Base-by-base conservation (phyloP, 495 filamentous ascomycete species). In the Neurospora sp. region DNA sequence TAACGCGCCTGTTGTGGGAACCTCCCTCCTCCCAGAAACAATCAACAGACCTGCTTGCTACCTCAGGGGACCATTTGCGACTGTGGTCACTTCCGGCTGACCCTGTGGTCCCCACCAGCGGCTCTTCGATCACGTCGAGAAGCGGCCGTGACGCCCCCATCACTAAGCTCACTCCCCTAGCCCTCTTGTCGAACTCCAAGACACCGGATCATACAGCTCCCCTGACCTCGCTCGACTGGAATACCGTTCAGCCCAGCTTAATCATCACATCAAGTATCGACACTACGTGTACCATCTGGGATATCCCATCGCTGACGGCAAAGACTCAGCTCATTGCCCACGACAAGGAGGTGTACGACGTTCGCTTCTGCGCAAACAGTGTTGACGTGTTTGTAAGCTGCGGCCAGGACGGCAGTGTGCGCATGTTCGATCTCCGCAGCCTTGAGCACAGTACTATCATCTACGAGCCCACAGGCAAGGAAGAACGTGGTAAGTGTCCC, bases 281-380 rank as follows among this genome's bases (percentile, higher is more conserved):
- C 80, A 99, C 96, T 0, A 99, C 96, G 2, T 99, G 96, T 83
- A 99, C 96, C n/a, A 98, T 99, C 73, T 99, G 96, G 96, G 96
- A 99, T 78, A 99, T 99, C 39, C 96, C 96, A 3, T 97, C 96
- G 4, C 84, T 99, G 74, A 99, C 96, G 1, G 96, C 96, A 16
- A 99, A 99, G 82, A 99, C 96, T 3, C 96, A 99, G 81, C 84
- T 99, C 16, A 99, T 99, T 82, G 96, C 96, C 35, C 96, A 99
- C 78, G 96, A 99, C 83, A 98, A 98, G 81, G 96, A 99, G 82
- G 96, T 99, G 6, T 99, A 96, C 77, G 96, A 99, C 80, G 96
- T 99, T 41, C 90, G 96, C 14, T 99, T 98, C 82, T 98, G 96
- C 83, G 94, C 94, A 31, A 94, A 96, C 77, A 97, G 93, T 77